Evolutionary conservation across 2,329 filamentous ascomycete species (phyloP).

Genomic region (Diplocarpon rosae): DNA sequence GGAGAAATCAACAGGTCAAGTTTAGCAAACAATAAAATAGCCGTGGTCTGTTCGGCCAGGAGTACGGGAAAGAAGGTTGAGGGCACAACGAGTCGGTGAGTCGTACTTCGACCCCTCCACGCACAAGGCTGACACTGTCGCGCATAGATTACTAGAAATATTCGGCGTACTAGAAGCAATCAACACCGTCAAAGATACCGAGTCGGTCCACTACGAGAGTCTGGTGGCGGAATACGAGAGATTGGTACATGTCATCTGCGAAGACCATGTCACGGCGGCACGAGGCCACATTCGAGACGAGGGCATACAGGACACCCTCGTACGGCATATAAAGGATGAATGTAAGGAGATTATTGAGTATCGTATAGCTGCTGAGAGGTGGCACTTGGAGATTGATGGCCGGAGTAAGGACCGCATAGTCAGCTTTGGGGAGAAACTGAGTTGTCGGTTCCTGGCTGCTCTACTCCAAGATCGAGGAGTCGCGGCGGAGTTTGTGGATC

Average conservation of each 20-base stretch:
- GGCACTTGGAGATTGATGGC: slow-evolving; percentile 65
- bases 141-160: slow-evolving; percentile 40
- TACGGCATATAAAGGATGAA: slow-evolving; percentile 60
- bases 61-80: slow-evolving; percentile 91
- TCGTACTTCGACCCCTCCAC: slow-evolving; percentile 21
- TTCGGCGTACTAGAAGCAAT: slow-evolving; percentile 46
- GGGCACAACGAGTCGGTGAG: slow-evolving; percentile 89
- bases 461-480: slow-evolving; percentile 72
- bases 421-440: slow-evolving; percentile 91
- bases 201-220: slow-evolving; percentile 38
- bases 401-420: slow-evolving; percentile 79
- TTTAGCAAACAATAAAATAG: slow-evolving; percentile 61
- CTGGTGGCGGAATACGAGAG: slow-evolving; percentile 55
- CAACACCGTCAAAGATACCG: slow-evolving; percentile 40
- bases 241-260: slow-evolving; percentile 70
- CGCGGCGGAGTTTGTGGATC: slow-evolving; percentile 79
- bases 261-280: slow-evolving; percentile 70
- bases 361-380: slow-evolving; percentile 50
- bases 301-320: slow-evolving; percentile 46
- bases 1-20: slow-evolving; percentile 35
- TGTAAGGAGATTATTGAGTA: slow-evolving; percentile 73
- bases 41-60: slow-evolving; percentile 89
- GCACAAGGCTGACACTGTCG: slow-evolving; percentile 7
- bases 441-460: slow-evolving; percentile 82
- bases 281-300: slow-evolving; percentile 48